These are phyloP conservation scores for Diophrys appendiculata DNA, from an alignment of 73 alveolate species.

Conservation along the genomic window DNA sequence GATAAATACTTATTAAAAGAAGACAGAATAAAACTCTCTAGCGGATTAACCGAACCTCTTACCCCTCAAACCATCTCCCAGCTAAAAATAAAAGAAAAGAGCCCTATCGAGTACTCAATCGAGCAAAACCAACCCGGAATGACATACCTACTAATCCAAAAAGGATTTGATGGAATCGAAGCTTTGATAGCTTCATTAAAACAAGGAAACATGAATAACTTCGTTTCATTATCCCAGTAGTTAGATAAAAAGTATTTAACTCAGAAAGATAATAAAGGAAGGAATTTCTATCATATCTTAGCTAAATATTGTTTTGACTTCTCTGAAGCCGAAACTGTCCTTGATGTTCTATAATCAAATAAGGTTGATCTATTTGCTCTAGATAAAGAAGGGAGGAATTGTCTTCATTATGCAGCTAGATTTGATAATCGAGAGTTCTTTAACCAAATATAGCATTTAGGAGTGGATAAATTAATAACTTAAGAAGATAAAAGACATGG, in stretches of 20 bases:
- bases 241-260: not conserved
- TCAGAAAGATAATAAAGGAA: slow-evolving; percentile 28
- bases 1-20: not conserved
- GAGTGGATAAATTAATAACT: no score
- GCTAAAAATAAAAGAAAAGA: not conserved
- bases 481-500: no score
- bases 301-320: not conserved
- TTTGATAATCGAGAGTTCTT: not conserved
- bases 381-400: slow-evolving; percentile 82
- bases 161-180: slow-evolving; percentile 25
- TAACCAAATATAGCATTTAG: not conserved
- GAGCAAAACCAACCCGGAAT: slow-evolving; percentile 25
- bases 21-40: not conserved
- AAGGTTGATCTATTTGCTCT: slow-evolving; percentile 12
- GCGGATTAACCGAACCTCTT: not conserved
- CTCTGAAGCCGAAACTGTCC: not conserved
- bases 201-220: slow-evolving; percentile 12
- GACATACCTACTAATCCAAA: slow-evolving; percentile 33
- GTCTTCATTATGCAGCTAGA: slow-evolving; percentile 74
- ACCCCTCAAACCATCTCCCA: not conserved
- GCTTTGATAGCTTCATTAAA: slow-evolving; percentile 28
- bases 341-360: not conserved
- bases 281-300: slow-evolving; percentile 23
- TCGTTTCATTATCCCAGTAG: slow-evolving; percentile 20
- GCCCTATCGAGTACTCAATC: slow-evolving; percentile 36